These are phyloP conservation scores for Globisporangium paroecandrum DNA, from an alignment of 352 stramenopile species.

Conservation along the genomic window DNA sequence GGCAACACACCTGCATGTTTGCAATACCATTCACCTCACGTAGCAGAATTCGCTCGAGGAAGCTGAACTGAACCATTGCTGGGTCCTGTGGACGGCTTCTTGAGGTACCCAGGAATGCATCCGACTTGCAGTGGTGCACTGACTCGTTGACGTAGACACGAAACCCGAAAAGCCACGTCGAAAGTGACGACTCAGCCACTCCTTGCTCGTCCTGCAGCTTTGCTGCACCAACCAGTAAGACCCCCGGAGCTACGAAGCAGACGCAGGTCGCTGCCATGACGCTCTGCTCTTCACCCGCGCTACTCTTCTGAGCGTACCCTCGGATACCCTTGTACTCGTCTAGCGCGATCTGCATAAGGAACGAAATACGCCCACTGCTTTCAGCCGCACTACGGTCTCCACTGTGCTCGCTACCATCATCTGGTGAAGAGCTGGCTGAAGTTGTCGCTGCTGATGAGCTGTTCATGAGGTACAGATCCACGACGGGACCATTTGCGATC, in stretches of 20 bases:
- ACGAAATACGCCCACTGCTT: constrained; percentile 19
- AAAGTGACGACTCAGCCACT: neutral
- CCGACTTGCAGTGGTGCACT: constrained; percentile 9
- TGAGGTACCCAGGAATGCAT: neutral
- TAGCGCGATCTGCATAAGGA: constrained; percentile 40
- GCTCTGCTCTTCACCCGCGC: neutral
- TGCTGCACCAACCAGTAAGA: constrained; percentile 40
- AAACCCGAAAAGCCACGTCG: constrained; percentile 47
- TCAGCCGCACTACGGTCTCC: neutral
- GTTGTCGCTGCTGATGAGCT: constrained; percentile 3
- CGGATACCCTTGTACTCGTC: constrained; percentile 23
- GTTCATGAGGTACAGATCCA: constrained; percentile 41
- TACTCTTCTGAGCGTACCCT: constrained; percentile 11
- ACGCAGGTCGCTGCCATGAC: constrained; percentile 31
- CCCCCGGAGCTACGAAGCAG: constrained; percentile 32
- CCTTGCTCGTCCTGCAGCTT: constrained; percentile 6
- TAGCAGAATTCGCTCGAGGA: constrained; percentile 28
- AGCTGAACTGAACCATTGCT: constrained; percentile 40
- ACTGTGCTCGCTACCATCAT: neutral
- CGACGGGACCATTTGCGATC: constrained; percentile 40
- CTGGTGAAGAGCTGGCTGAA: neutral
- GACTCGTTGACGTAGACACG: constrained; percentile 32
- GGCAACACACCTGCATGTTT: constrained; percentile 3
- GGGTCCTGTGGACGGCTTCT: constrained; percentile 1
- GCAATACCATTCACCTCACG: neutral